Percentiles rank a stretch among this genome's conserved stretches.
phyloP scores from a whole-genome alignment of 805 yeast species.

The Tanozyma kutaoensis region DNA sequence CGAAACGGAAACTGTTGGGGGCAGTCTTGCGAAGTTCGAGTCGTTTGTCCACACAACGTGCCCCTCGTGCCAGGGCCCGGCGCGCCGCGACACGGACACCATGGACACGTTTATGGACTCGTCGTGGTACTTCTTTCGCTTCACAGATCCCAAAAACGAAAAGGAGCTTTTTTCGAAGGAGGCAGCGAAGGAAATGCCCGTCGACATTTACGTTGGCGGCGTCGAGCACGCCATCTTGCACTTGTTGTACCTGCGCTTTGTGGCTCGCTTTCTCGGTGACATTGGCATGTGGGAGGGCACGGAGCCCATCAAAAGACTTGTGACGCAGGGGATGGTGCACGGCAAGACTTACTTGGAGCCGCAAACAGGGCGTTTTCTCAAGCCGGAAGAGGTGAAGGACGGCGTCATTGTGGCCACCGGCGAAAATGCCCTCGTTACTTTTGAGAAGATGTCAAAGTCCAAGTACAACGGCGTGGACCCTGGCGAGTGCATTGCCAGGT shows the following conservation, averaged over 20 bases:
- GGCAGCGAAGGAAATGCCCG: constrained; percentile 55
- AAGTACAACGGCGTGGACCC: constrained; percentile 95
- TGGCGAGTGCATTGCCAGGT: constrained; percentile 48
- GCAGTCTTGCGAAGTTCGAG: constrained; percentile 42
- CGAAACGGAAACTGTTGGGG: constrained; percentile 26
- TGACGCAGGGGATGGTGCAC: constrained; percentile 98
- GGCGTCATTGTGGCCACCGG: constrained; percentile 41
- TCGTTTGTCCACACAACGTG: constrained; percentile 66
- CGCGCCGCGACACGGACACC: constrained; percentile 88
- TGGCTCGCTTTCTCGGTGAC: constrained; percentile 63
- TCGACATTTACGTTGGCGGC: constrained; percentile 88
- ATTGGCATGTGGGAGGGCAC: constrained; percentile 68
- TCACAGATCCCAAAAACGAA: constrained; percentile 57
- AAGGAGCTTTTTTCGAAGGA: constrained; percentile 38
- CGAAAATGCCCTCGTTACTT: constrained; percentile 38
- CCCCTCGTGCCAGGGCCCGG: constrained; percentile 64
- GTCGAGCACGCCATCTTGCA: constrained; percentile 95
- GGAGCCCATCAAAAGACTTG: constrained; percentile 71
- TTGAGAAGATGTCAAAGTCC: constrained; percentile 94
- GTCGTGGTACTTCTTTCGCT: constrained; percentile 91
- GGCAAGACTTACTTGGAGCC: constrained; percentile 78
- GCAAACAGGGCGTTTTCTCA: constrained; percentile 56
- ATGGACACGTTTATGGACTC: constrained; percentile 99
- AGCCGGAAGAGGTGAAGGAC: constrained; percentile 52
- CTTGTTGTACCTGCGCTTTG: constrained; percentile 72